Conservation (phyloP, 129 eudicot genomes). For the Flaveria ramosissima region DNA sequence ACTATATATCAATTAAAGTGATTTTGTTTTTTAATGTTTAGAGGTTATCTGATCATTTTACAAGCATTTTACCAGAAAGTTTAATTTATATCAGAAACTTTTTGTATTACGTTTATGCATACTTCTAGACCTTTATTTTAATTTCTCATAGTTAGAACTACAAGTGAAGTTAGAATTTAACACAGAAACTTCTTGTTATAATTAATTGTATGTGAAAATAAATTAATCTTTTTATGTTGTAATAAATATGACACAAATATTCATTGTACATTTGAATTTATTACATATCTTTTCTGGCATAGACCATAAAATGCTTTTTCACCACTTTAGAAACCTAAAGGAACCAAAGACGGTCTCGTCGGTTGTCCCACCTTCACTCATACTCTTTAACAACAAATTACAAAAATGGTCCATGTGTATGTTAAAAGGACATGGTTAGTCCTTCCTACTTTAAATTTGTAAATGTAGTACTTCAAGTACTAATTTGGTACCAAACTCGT, state of each 20-base stretch:
- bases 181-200: background rate
- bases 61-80: too few species aligned
- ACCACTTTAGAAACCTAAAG: conserved; percentile 40
- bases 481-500: background rate
- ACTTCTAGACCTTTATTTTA: too few species aligned
- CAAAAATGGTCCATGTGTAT: background rate
- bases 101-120: too few species aligned
- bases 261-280: conserved; percentile 36
- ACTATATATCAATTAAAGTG: conserved; percentile 14
- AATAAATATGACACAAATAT: conserved; percentile 12
- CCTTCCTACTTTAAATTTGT: conserved; percentile 1
- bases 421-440: conserved; percentile 8
- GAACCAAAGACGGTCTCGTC: conserved; percentile 33
- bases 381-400: conserved; percentile 5
- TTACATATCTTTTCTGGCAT: conserved; percentile 35
- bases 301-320: conserved; percentile 37
- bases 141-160: too few species aligned
- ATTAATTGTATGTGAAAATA: background rate
- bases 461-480: background rate
- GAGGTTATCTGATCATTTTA: too few species aligned
- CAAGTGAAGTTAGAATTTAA: background rate
- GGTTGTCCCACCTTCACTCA: conserved; percentile 26
- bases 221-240: background rate
- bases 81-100: too few species aligned
- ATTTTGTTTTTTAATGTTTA: too few species aligned